Evolutionary conservation across 129 eudicot species (phyloP).

Genomic region (Flaveria sonorensis): DNA sequence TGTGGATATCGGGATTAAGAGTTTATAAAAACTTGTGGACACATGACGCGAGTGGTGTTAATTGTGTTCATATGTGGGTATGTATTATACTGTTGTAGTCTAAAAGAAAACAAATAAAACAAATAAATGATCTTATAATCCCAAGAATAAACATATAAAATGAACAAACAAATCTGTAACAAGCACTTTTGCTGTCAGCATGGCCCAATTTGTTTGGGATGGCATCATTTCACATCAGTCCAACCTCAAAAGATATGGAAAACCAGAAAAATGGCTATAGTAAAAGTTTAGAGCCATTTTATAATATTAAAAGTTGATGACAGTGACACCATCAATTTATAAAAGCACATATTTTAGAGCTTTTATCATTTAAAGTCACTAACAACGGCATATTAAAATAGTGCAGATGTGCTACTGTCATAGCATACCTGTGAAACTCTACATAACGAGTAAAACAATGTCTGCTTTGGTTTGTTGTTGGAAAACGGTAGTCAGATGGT

Average conservation of each 20-base stretch:
- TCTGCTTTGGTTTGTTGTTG: constrained; percentile 85
- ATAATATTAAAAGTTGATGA: not conserved
- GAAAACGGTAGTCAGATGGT: constrained; percentile 89
- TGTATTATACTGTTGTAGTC: not conserved
- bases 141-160: not conserved
- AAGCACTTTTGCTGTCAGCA: not conserved
- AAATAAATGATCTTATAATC: not conserved
- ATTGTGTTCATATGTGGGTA: not conserved
- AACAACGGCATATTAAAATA: not conserved
- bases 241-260: not conserved
- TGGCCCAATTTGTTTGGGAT: not conserved
- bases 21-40: not conserved
- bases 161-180: not conserved
- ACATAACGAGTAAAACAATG: constrained; percentile 90
- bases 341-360: not conserved
- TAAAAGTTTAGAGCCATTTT: not conserved
- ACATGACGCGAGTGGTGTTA: no score
- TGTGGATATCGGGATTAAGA: not conserved
- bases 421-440: constrained; percentile 78
- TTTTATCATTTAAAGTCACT: not conserved
- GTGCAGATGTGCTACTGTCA: not conserved
- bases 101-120: not conserved
- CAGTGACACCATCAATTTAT: not conserved
- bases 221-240: not conserved
- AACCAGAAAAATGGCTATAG: not conserved